Evolutionary conservation across 129 eudicot species (phyloP), one percentile per base, ranked within the genome.

Genomic region (Lactuca sativa): DNA sequence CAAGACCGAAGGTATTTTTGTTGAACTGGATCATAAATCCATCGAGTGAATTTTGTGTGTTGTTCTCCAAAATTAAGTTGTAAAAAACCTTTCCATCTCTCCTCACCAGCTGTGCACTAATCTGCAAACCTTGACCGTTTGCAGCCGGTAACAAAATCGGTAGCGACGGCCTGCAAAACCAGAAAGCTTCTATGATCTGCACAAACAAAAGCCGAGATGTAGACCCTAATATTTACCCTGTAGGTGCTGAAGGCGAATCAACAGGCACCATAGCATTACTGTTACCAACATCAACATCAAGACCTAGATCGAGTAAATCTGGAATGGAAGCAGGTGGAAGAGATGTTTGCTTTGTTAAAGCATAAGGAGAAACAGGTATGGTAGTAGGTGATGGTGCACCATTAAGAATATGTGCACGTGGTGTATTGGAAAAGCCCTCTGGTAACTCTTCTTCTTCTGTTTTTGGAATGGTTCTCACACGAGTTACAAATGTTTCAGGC

Each of bases 1-100:
- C 98, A 67, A 89, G 92, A 56, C 96, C 96, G 76, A 93, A 86
- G 16, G 95, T 86, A 74, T 93, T 93, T 79, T 89, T 86, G 78
- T 93, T 93, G 82, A 93, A 93, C 77, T 93, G 98, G 52, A 93
- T 93, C 98, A 89, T 85, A 72, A 93, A 89, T 30, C 98, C 98
- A 69, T 93, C 96, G 59, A 93, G 86, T 21, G 88, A 83, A 33
- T 64, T 40, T 44, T 81, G 81, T 54, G 96, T 69, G 73, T 85
- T 93, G 84, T 89, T 93, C 80, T 93, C 92, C 64, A 93, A 85
- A 69, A 80, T 66, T 83, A 93, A 69, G 79, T 88, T 89, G 87
- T 93, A 85, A 51, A 77, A 90, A 70, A 90, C 36, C 57, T 90
- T 87, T 12, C 95, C 90, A 66, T 90, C 92, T 87, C 81, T 87